Percentiles rank a stretch among this genome's conserved stretches.
These are phyloP conservation scores for Pluteus cervinus DNA, from an alignment of 768 basidiomycete genomes.

Conservation along the genomic window DNA sequence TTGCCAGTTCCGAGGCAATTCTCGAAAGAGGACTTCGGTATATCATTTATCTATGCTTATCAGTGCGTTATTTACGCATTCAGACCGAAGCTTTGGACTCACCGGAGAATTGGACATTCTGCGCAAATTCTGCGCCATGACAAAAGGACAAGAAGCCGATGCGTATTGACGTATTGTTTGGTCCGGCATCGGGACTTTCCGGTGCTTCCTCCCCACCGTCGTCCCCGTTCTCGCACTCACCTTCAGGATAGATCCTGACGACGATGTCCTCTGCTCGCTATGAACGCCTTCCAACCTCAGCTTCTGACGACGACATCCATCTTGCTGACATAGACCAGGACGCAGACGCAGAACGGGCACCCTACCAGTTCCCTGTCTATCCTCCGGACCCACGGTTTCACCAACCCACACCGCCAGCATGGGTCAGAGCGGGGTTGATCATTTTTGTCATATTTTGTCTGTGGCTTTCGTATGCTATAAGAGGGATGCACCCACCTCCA, in stretches of 20 bases:
- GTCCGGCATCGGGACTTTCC: too few species aligned
- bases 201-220: constrained; percentile 21
- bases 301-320: constrained; percentile 4
- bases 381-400: constrained; percentile 40
- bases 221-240: constrained; percentile 18
- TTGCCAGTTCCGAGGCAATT: too few species aligned
- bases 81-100: too few species aligned
- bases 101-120: too few species aligned
- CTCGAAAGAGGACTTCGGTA: too few species aligned
- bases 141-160: too few species aligned
- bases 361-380: constrained; percentile 14
- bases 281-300: constrained; percentile 9
- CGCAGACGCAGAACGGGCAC: background rate
- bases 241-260: too few species aligned
- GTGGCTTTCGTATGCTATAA: constrained; percentile 29
- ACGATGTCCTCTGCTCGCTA: constrained; percentile 11
- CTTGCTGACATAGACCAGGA: constrained; percentile 1
- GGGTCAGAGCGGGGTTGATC: constrained; percentile 44
- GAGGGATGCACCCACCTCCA: constrained; percentile 18
- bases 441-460: constrained; percentile 33
- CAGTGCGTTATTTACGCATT: too few species aligned
- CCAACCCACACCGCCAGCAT: constrained; percentile 41
- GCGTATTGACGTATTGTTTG: too few species aligned
- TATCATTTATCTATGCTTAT: too few species aligned
- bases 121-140: too few species aligned